phyloP scores from a whole-genome alignment of 2,329 filamentous ascomycete genomes.

The Helotiales sp. region DNA sequence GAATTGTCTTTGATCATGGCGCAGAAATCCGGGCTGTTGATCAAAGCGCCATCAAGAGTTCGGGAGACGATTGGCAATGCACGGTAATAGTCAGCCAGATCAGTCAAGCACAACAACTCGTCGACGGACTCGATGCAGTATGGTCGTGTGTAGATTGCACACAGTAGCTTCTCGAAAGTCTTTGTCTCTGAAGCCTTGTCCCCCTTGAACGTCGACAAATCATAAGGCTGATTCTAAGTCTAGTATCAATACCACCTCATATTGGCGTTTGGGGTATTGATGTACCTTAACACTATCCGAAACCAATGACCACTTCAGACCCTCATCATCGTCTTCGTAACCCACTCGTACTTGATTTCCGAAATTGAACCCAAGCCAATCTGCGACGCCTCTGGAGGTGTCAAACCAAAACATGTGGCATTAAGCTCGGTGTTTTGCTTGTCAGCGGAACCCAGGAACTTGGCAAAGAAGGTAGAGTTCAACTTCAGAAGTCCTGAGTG shows the following conservation, averaged over 20 bases:
- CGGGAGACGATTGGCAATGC: neutral
- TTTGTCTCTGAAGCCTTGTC: neutral
- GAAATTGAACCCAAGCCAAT: neutral
- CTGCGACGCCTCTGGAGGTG: neutral
- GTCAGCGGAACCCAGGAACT: constrained; percentile 17
- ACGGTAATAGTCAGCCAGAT: neutral
- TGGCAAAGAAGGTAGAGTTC: constrained; percentile 16
- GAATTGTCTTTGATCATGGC: neutral
- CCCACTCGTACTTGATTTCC: constrained; percentile 8
- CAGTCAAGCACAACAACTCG: neutral
- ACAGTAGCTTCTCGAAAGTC: neutral
- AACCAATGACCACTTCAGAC: constrained; percentile 1
- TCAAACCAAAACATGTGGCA: neutral
- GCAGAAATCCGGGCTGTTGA: neutral
- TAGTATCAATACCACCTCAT: neutral
- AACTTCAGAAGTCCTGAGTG: constrained; percentile 14
- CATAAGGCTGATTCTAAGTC: neutral
- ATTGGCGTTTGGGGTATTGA: no score
- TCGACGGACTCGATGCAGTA: neutral
- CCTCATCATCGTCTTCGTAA: constrained; percentile 6
- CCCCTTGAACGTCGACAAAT: neutral
- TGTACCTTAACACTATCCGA: neutral
- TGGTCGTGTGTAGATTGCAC: neutral
- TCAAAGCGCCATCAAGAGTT: neutral
- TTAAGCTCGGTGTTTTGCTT: no score